Percentiles rank a stretch among this genome's conserved stretches.
Evolutionary conservation across 192 early-diverging fungal species (phyloP).

Genomic region (Phycomyces nitens): DNA sequence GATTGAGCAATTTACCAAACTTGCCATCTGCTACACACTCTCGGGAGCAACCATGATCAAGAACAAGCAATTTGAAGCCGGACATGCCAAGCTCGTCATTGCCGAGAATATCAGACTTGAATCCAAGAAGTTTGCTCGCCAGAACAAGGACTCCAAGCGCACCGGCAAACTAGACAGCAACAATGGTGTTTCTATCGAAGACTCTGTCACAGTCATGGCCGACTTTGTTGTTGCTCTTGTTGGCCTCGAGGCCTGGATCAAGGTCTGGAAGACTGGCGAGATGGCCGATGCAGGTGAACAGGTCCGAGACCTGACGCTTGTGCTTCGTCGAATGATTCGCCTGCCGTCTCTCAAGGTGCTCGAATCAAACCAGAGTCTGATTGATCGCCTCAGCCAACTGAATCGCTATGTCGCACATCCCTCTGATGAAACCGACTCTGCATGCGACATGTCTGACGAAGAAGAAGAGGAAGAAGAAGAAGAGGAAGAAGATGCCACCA

Average conservation of each 20-base stretch:
- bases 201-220: conserved; percentile 10
- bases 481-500: conserved; percentile 2
- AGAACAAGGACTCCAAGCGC: background rate
- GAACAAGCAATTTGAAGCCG: background rate
- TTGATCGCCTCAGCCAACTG: conserved; percentile 4
- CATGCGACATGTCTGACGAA: conserved; percentile 7
- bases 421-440: conserved; percentile 7
- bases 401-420: background rate
- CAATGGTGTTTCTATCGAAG: conserved; percentile 4
- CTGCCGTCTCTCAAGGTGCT: background rate
- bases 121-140: background rate
- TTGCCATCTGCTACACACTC: conserved; percentile 3
- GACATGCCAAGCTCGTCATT: conserved; percentile 5
- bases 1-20: conserved; percentile 5
- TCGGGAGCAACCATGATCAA: conserved; percentile 5
- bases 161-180: background rate
- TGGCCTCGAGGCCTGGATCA: conserved; percentile 24
- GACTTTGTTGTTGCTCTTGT: conserved; percentile 26
- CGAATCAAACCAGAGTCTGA: conserved; percentile 3
- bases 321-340: conserved; percentile 11
- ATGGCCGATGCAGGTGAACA: conserved; percentile 4
- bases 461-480: background rate
- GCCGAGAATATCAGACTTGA: too few species aligned
- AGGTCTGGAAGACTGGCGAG: conserved; percentile 1
- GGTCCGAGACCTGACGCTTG: conserved; percentile 3